Conservation (phyloP, 768 basidiomycete species). For the Cubamyces lactineus region DNA sequence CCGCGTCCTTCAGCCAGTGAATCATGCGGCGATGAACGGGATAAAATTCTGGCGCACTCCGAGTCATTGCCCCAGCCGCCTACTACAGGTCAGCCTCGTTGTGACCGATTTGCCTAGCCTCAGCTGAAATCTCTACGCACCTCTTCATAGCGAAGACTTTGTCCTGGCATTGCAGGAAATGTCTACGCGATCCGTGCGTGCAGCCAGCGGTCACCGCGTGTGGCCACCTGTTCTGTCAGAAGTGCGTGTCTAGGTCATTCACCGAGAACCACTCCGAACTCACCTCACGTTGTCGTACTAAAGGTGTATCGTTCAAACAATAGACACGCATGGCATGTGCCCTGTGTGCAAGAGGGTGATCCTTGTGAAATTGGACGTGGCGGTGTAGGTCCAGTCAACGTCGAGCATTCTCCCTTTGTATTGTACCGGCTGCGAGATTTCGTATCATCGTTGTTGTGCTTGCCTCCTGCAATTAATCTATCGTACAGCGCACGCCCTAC, state of each 20-base stretch:
- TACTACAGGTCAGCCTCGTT: no score
- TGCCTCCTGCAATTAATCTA: not conserved
- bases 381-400: not conserved
- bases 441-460: not conserved
- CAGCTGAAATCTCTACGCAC: not conserved
- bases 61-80: no score
- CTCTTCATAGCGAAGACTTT: not conserved
- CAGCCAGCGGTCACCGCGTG: slow-evolving; percentile 1
- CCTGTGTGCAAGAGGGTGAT: slow-evolving; percentile 1
- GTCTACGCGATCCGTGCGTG: not conserved
- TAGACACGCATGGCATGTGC: not conserved
- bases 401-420: not conserved
- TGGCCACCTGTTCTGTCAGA: slow-evolving; percentile 3
- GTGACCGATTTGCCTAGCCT: not conserved
- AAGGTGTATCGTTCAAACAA: not conserved
- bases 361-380: slow-evolving; percentile 3
- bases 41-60: no score
- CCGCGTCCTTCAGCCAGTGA: no score
- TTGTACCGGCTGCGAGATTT: not conserved
- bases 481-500: not conserved
- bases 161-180: slow-evolving; percentile 5
- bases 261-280: not conserved
- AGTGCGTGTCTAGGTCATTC: not conserved
- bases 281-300: no score
- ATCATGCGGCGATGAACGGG: no score